Evolutionary conservation across 139 green algal genomes (phyloP), one percentile per base, ranked within the genome.

Genomic region (Haematococcus sp.): DNA sequence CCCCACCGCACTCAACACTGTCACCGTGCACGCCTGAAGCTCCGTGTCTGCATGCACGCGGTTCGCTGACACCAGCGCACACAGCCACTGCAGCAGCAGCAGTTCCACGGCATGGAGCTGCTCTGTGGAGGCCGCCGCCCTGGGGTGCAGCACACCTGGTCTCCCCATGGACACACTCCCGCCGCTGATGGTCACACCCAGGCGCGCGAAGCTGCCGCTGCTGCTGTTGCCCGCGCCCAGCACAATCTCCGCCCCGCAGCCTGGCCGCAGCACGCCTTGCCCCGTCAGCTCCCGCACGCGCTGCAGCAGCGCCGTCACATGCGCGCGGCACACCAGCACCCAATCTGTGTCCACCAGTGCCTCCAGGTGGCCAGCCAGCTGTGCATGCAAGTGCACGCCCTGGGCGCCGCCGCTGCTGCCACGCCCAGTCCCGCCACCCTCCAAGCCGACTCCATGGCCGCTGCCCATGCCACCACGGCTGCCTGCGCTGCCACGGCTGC

Each of bases 71-170:
- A 75, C 20, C 4, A 75, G 69, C 22, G 52, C 69, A 3, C 46
- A 59, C 4, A 16, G 19, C 69, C 69, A 75, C 19, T 52, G 27
- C 69, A 75, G 54, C 52, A 75, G 69, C 22, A 63, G n/a, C 55
- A 63, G n/a, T 13, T 63, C 55, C 7, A 16, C 25, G 4, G 55
- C 16, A 13, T 63, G 55, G 7, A 30, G 13, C 23, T 33, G 55
- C 25, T 33, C 55, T 25, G 55, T 13, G 55, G 55, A 30, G 55
- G 5, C 55, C 7, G 7, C 40, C 40, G 40, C 40, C 40, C 40
- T 11, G 7, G 40, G 40, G 40, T 49, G 40, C 40, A 49, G 40
- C 40, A 49, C 40, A 49, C 40, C 40, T 11, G 40, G 40, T 11
- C 40, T 7, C 40, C 40, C 40, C 40, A 49, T 49, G 40, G 40